Base-by-base conservation (phyloP, 2,329 filamentous ascomycete species). In the Fusarium sororula region DNA sequence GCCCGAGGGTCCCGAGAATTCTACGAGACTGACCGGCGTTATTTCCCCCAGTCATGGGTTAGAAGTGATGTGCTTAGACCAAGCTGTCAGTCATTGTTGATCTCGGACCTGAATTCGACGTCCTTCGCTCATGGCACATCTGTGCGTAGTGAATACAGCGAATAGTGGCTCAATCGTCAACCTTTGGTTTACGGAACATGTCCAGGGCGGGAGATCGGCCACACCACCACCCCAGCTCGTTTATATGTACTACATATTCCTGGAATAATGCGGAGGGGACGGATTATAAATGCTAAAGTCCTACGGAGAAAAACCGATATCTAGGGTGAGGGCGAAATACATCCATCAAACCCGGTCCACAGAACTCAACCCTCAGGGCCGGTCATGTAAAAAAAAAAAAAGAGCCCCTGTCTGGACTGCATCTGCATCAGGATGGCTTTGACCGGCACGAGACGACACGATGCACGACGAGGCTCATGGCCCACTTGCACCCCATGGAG, bases 401-500 rank as follows among this genome's bases (percentile, higher is more conserved):
- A 35, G 39, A 67, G 55, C 30, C 48, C 30, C 48, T 51, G 69
- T 57, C 68, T 75, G 63, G 64, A 9, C 37, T 59, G 38, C 38
- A 51, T 48, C 50, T 53, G 53, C 65, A 66, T 50, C 48, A 66
- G 35, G 61, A 76, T 59, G 68, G 59, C 63, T 68, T 70, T 73
- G 72, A 71, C 68, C 56, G 65, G 72, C 71, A 76, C 74, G 63
- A 76, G 68, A 75, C 66, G 28, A 66, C 37, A 42, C 37, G 30
- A 50, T 56, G 44, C 61, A 62, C 51, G 24, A 28, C 35, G 56
- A 75, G 42, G 68, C 55, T 56, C 24, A 32, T 38, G 68, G 53
- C 45, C 74, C 74, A 72, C 74, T 64, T 55, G 35, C 63, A 74
- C 68, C 71, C 71, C 71, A 66, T 77, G 71, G 63, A 68, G 63